Evolutionary conservation across 2,329 filamentous ascomycete genomes (phyloP), one percentile per base, ranked within the genome.

Genomic region (Aspergillus felis): DNA sequence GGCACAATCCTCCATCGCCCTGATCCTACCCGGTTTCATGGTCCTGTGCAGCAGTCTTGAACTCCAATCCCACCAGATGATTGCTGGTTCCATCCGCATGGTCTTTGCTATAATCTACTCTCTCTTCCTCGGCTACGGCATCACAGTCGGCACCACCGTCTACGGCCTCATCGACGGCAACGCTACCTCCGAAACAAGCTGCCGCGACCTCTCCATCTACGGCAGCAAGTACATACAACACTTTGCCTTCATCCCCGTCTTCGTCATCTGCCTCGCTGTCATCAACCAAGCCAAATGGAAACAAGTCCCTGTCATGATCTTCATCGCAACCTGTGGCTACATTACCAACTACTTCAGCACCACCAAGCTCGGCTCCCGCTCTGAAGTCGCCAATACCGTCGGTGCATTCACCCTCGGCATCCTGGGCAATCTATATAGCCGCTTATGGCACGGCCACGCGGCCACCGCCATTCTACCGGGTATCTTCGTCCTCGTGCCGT

Each of bases 391-490:
- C 59, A 91, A 88, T 72, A 90, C 89, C 32, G 80, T 93, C 2
- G 89, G 89, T 28, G 89, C 91, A 0, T 81, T 94, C 53, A 83
- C 84, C 0, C 85, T 94, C 22, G 90, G 91, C 17, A 82, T 92
- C 32, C 75, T 91, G 46, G 89, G 89, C 8, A 94, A 94, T 64
- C 69, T 91, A 1, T 92, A 93, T 75, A 87, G 87, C 9, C 83
- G 90, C 3, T 67, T 80, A 35, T 72, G 87, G 22, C 91, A 92
- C 69, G 89, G 88, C 1, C 83, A 95, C 3, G 91, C 92, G 0
- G 91, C 91, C 0, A 90, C 90, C 0, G 88, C 89, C 3, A 90
- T 96, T 80, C 78, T 96, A 9, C 91, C 92, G 0, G 91, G 88
- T 10, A 94, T 96, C 63, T 95, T 94, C 62, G 81, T 85, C 2